phyloP scores from a whole-genome alignment of 106 monocot genomes.

The Amphibolis antarctica region DNA sequence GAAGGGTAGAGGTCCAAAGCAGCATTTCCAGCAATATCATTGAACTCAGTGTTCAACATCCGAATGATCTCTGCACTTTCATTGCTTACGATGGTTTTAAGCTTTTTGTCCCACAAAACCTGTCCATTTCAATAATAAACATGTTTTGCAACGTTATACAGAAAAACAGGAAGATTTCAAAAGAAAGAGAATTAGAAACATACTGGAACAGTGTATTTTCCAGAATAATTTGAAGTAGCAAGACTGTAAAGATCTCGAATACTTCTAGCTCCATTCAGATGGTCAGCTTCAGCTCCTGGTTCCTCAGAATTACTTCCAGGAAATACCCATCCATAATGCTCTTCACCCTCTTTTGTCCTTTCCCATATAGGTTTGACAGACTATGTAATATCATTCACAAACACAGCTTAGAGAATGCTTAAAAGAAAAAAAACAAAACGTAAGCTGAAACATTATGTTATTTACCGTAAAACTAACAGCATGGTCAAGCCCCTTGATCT shows the following conservation, averaged over 20 bases:
- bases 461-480: conserved; percentile 52
- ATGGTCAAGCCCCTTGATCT: conserved; percentile 77
- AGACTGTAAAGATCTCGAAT: conserved; percentile 77
- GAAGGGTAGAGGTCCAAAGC: conserved; percentile 72
- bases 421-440: background rate
- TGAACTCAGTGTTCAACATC: conserved; percentile 84
- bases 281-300: conserved; percentile 63
- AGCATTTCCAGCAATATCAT: conserved; percentile 77
- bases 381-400: conserved; percentile 18
- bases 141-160: background rate
- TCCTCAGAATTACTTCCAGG: conserved; percentile 49
- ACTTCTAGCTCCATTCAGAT: conserved; percentile 61
- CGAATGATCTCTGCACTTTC: conserved; percentile 88
- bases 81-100: conserved; percentile 84
- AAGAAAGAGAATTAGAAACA: conserved; percentile 12
- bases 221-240: conserved; percentile 76
- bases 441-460: conserved; percentile 9
- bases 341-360: conserved; percentile 82
- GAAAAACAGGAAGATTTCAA: background rate
- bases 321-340: conserved; percentile 92
- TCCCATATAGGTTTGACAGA: conserved; percentile 72
- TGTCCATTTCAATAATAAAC: conserved; percentile 13
- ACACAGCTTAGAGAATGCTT: background rate
- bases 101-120: conserved; percentile 97
- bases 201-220: conserved; percentile 93